Evolutionary conservation across 345 rosid species (phyloP).

Genomic region (Gossypium stocksii): DNA sequence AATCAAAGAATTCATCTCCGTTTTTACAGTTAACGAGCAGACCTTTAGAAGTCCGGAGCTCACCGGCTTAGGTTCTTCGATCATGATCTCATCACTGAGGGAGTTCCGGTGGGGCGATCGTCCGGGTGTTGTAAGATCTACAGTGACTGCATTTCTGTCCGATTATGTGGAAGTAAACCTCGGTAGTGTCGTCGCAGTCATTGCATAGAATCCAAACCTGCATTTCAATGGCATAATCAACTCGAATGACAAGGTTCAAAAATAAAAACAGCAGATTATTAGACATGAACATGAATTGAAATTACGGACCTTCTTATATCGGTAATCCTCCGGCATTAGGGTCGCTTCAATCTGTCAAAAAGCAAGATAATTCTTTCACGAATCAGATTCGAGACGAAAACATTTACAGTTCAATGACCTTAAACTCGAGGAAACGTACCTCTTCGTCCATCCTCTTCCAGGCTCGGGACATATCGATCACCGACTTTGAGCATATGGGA

Average conservation of each 20-base stretch:
- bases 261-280: background rate
- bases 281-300: conserved; percentile 13
- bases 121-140: conserved; percentile 84
- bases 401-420: conserved; percentile 6
- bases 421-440: conserved; percentile 39
- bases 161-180: conserved; percentile 77
- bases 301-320: conserved; percentile 69
- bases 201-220: conserved; percentile 99
- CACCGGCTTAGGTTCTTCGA: background rate
- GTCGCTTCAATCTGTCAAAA: conserved; percentile 71
- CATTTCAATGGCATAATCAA: background rate
- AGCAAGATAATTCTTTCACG: background rate
- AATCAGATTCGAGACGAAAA: background rate
- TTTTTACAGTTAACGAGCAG: background rate
- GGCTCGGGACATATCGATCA: conserved; percentile 81
- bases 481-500: conserved; percentile 88
- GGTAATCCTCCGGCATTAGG: conserved; percentile 84
- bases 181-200: conserved; percentile 95
- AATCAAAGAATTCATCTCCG: background rate
- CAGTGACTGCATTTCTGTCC: conserved; percentile 96
- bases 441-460: conserved; percentile 91
- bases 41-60: background rate
- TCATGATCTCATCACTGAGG: conserved; percentile 44
- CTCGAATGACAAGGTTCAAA: background rate
- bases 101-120: conserved; percentile 73